Evolutionary conservation across 805 yeast species (phyloP).

Genomic region (Ogataea salicorniae): DNA sequence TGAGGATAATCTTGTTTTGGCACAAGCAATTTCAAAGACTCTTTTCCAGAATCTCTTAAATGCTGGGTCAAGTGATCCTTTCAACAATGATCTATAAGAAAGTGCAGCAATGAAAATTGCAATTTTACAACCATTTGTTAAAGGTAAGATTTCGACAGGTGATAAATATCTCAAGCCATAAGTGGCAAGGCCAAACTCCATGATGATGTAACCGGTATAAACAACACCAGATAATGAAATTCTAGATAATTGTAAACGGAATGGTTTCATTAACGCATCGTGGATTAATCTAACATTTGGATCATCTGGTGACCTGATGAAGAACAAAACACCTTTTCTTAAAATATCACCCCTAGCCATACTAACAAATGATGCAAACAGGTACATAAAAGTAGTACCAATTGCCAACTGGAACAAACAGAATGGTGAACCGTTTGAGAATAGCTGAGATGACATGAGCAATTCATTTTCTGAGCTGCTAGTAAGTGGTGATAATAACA

Average conservation of each 20-base stretch:
- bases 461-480: constrained; percentile 10
- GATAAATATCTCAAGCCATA: constrained; percentile 39
- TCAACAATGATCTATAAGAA: constrained; percentile 12
- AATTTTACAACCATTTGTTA: neutral
- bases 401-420: constrained; percentile 43
- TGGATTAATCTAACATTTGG: constrained; percentile 82
- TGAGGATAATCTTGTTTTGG: constrained; percentile 68
- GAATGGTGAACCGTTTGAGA: constrained; percentile 1
- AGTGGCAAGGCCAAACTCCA: constrained; percentile 69
- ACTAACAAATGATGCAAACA: constrained; percentile 80
- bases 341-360: constrained; percentile 69
- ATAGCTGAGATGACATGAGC: constrained; percentile 1
- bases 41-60: constrained; percentile 44
- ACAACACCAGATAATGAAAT: constrained; percentile 68
- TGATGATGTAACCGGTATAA: constrained; percentile 64
- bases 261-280: constrained; percentile 78
- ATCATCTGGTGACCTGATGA: constrained; percentile 91
- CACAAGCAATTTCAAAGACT: constrained; percentile 51
- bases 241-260: constrained; percentile 65
- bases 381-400: constrained; percentile 80
- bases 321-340: constrained; percentile 85
- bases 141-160: constrained; percentile 28
- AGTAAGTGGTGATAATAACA: constrained; percentile 59
- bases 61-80: constrained; percentile 21
- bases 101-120: neutral